Conservation (phyloP, 129 eudicot genomes). For the Ambrosia artemisiifolia region DNA sequence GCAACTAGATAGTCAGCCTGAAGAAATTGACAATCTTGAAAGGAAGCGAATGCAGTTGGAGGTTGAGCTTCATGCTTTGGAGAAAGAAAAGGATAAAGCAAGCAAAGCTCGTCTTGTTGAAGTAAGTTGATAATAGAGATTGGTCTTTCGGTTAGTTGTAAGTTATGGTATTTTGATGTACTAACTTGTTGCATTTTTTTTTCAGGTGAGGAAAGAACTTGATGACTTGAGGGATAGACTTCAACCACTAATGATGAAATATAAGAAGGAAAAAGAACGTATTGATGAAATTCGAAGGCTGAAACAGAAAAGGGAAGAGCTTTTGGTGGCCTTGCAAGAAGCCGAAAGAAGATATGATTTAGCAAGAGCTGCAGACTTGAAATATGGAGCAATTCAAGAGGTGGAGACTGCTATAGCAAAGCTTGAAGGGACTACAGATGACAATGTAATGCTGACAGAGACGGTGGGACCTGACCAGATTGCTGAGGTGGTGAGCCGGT, state of each 20-base stretch:
- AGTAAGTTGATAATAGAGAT: constrained; percentile 12
- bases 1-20: constrained; percentile 96
- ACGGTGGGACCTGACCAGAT: constrained; percentile 95
- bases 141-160: neutral
- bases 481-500: constrained; percentile 94
- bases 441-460: constrained; percentile 69
- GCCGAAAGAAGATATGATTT: constrained; percentile 89
- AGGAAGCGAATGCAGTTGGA: constrained; percentile 90
- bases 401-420: constrained; percentile 73
- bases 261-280: constrained; percentile 79
- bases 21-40: constrained; percentile 90
- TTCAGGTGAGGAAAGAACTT: constrained; percentile 62
- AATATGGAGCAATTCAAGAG: constrained; percentile 82
- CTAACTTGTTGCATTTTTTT: neutral
- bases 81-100: constrained; percentile 95
- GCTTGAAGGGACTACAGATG: constrained; percentile 59
- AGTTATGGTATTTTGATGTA: no score
- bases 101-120: constrained; percentile 90
- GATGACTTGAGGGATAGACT: constrained; percentile 81
- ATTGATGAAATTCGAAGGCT: constrained; percentile 80
- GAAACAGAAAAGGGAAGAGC: constrained; percentile 79
- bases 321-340: constrained; percentile 57
- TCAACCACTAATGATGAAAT: constrained; percentile 84
- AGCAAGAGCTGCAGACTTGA: constrained; percentile 90
- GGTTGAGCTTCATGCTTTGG: constrained; percentile 92